Evolutionary conservation across 306 rosid species (phyloP).

Genomic region (Rubus parviflorus): DNA sequence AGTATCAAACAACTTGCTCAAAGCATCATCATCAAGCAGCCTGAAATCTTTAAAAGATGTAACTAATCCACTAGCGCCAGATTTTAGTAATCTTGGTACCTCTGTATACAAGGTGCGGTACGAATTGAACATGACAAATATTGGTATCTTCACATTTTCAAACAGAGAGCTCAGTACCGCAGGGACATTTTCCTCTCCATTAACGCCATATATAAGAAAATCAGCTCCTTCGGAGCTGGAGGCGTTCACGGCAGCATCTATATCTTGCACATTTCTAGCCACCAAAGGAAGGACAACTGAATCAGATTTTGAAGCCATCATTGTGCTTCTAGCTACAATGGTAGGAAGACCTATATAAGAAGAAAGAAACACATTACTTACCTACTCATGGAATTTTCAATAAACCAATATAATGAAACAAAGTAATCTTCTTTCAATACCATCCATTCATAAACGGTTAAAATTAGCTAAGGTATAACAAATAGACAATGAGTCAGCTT

Average conservation of each 20-base stretch:
- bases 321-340: constrained; percentile 83
- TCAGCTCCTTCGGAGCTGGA: constrained; percentile 93
- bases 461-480: background rate
- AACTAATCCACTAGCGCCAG: constrained; percentile 88
- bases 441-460: background rate
- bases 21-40: constrained; percentile 49
- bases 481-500: too few relatives aligned
- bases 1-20: constrained; percentile 42
- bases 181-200: constrained; percentile 31
- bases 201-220: constrained; percentile 65
- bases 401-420: background rate
- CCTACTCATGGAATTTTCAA: background rate
- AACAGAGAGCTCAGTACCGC: constrained; percentile 41
- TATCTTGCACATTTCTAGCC: constrained; percentile 66
- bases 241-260: constrained; percentile 66
- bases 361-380: constrained; percentile 16
- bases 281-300: constrained; percentile 84
- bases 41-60: constrained; percentile 51
- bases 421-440: background rate
- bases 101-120: constrained; percentile 32
- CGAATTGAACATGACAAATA: constrained; percentile 43
- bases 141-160: constrained; percentile 77
- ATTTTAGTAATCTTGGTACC: constrained; percentile 49
- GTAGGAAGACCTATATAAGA: constrained; percentile 74
- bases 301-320: constrained; percentile 73